Percentiles rank a stretch among this genome's conserved stretches.
These are phyloP conservation scores for Ascochyta clinopodiicola DNA, from an alignment of 2,329 filamentous ascomycete species.

Conservation along the genomic window DNA sequence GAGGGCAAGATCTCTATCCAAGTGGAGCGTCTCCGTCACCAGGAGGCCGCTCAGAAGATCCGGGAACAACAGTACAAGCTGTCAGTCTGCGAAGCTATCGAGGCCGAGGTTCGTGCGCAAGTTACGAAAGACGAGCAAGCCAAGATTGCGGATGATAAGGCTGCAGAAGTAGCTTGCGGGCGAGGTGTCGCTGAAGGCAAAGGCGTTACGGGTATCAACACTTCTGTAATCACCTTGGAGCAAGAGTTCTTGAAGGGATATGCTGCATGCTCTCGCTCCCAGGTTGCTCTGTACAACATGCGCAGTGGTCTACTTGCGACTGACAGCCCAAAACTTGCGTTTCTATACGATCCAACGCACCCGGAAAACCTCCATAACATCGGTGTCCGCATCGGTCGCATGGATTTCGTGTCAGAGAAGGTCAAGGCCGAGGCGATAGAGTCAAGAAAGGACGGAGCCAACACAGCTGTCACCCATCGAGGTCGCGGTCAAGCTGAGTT, in stretches of 20 bases:
- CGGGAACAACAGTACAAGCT: slow-evolving; percentile 31
- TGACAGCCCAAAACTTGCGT: slow-evolving; percentile 26
- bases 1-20: slow-evolving; percentile 14
- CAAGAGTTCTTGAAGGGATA: slow-evolving; percentile 31
- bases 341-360: slow-evolving; percentile 28
- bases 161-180: slow-evolving; percentile 18
- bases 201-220: not conserved
- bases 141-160: not conserved
- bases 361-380: slow-evolving; percentile 23
- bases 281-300: slow-evolving; percentile 16
- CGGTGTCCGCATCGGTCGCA: slow-evolving; percentile 14
- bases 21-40: slow-evolving; percentile 16
- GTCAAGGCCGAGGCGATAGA: not conserved
- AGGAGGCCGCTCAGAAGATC: slow-evolving; percentile 21
- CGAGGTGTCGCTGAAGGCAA: slow-evolving; percentile 13
- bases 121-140: not conserved
- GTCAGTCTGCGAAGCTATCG: slow-evolving; percentile 8
- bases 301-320: slow-evolving; percentile 22
- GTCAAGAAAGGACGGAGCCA: too few relatives aligned
- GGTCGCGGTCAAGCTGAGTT: not conserved
- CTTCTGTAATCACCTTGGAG: not conserved
- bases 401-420: not conserved
- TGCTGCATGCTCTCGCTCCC: slow-evolving; percentile 16
- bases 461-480: not conserved
- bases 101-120: slow-evolving; percentile 9